phyloP scores from a whole-genome alignment of 2,329 filamentous ascomycete genomes.

The Xylariaceae sp. region DNA sequence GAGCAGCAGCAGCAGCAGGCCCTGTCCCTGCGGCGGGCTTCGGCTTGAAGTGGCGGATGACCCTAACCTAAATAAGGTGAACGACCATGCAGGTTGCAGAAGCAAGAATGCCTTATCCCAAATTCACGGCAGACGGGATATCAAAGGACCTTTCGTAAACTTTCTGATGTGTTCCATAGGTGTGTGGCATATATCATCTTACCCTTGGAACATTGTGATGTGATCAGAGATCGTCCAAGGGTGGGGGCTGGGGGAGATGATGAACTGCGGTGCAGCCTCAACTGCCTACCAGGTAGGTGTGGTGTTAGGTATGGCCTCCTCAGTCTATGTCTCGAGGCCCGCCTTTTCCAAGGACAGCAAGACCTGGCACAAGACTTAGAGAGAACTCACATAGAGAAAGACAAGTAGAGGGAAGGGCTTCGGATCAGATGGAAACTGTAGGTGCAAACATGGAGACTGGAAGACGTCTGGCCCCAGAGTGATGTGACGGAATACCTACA shows the following conservation, averaged over 20 bases:
- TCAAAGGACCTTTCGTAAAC: not conserved
- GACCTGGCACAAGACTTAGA: not conserved
- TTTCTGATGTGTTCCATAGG: not conserved
- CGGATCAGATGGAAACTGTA: not conserved
- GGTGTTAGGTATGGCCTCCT: not conserved
- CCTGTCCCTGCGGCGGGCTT: not conserved
- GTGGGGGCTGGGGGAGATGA: conserved; percentile 14
- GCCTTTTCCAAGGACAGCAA: not conserved
- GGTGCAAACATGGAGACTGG: not conserved
- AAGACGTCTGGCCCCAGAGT: not conserved
- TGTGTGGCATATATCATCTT: conserved; percentile 6
- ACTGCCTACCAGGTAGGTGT: not conserved
- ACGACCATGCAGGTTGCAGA: not conserved
- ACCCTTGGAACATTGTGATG: conserved; percentile 11
- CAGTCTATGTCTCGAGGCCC: not conserved
- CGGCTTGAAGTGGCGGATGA: not conserved
- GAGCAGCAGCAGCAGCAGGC: not conserved
- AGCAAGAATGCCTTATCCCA: not conserved
- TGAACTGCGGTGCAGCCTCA: conserved; percentile 8
- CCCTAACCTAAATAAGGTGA: not conserved
- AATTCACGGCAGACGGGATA: not conserved
- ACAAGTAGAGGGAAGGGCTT: not conserved
- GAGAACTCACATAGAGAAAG: not conserved
- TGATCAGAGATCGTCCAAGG: conserved; percentile 11
- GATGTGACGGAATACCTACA: not conserved